These are phyloP conservation scores for Geranium incanum DNA, from an alignment of 441 rosid genomes.

Conservation along the genomic window DNA sequence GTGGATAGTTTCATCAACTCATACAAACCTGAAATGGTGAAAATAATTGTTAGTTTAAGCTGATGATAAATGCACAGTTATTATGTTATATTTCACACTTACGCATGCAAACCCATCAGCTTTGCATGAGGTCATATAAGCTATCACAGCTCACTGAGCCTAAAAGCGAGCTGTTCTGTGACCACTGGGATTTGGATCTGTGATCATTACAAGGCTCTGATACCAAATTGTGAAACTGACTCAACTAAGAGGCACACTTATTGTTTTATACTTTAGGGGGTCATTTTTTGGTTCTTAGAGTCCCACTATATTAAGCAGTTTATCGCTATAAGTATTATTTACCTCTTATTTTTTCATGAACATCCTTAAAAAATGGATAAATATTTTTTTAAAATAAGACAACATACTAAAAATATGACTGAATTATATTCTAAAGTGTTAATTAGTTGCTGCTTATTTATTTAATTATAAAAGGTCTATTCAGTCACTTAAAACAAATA, in stretches of 20 bases:
- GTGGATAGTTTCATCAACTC: background rate
- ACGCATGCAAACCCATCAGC: background rate
- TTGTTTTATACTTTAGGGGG: background rate
- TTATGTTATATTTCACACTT: background rate
- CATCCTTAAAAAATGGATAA: too few relatives aligned
- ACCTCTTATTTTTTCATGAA: too few relatives aligned
- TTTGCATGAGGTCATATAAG: background rate
- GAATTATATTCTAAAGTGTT: too few relatives aligned
- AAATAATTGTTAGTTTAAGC: background rate
- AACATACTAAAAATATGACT: too few relatives aligned
- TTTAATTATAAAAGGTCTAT: too few relatives aligned
- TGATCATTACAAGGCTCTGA: background rate
- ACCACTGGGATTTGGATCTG: too few relatives aligned
- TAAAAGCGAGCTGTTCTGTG: background rate
- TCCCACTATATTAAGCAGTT: too few relatives aligned
- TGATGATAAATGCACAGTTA: background rate
- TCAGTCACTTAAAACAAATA: too few relatives aligned
- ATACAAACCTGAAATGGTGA: background rate
- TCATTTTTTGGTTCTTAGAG: too few relatives aligned
- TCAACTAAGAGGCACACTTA: background rate
- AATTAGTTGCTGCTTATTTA: too few relatives aligned
- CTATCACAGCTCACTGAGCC: background rate
- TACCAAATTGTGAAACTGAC: background rate
- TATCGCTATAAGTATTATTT: too few relatives aligned
- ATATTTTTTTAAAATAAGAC: too few relatives aligned